These are phyloP conservation scores for Phylloporus sp. DNA, from an alignment of 768 basidiomycete species.

Conservation along the genomic window DNA sequence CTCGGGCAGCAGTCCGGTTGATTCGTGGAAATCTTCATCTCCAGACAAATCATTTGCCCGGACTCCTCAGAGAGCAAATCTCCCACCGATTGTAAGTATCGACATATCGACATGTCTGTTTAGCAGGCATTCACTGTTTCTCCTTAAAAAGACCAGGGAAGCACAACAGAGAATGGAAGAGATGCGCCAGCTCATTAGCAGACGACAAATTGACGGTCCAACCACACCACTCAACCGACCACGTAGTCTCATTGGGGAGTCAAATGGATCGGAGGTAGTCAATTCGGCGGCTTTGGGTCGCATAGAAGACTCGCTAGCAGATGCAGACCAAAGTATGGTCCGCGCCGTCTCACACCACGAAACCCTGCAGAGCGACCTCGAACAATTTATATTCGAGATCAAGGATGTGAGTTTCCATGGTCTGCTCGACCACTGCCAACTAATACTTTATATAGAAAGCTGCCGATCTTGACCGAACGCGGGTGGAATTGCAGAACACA, in stretches of 20 bases:
- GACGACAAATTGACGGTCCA: conserved; percentile 47
- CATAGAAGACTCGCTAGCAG: conserved; percentile 50
- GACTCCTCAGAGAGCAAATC: conserved; percentile 41
- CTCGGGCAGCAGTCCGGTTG: conserved; percentile 23
- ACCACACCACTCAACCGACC: conserved; percentile 46
- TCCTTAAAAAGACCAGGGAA: conserved; percentile 58
- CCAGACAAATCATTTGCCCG: conserved; percentile 51
- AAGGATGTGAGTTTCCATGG: conserved; percentile 47
- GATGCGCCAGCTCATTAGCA: conserved; percentile 71
- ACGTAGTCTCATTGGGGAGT: conserved; percentile 33
- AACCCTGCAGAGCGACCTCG: conserved; percentile 47
- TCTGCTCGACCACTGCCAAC: not conserved
- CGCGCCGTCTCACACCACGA: conserved; percentile 54
- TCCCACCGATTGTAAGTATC: conserved; percentile 41
- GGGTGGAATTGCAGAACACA: conserved; percentile 61
- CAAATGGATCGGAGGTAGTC: conserved; percentile 18
- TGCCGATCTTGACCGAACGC: conserved; percentile 58
- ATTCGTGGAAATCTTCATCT: conserved; percentile 47
- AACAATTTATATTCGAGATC: conserved; percentile 46
- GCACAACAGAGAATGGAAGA: conserved; percentile 80
- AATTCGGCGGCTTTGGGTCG: conserved; percentile 11
- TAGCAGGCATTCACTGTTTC: conserved; percentile 4
- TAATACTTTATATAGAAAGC: conserved; percentile 43
- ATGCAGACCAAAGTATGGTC: conserved; percentile 55
- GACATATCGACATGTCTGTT: conserved; percentile 2